A percentile compares a stretch with the other conserved stretches of the same genome.
These are phyloP conservation scores for Penicillium macrosclerotiorum DNA, from an alignment of 495 filamentous ascomycete species.

Conservation along the genomic window DNA sequence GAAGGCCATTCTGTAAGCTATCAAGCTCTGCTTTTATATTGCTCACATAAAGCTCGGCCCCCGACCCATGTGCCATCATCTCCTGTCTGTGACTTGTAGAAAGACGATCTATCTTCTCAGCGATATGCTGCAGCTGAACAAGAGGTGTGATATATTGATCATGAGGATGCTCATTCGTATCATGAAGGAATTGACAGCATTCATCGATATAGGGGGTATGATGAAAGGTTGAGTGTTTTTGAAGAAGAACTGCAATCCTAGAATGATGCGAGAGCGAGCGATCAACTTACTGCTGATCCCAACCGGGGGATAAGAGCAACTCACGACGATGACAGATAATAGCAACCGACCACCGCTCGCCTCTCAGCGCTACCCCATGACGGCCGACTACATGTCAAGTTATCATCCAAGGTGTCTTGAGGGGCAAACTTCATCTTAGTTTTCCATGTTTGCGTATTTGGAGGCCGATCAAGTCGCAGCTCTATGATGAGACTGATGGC, in stretches of 20 bases:
- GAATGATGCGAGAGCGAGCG: background rate
- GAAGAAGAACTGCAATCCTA: slow-evolving; percentile 19
- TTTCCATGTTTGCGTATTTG: slow-evolving; percentile 24
- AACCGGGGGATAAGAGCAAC: background rate
- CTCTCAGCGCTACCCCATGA: slow-evolving; percentile 24
- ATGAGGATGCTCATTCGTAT: slow-evolving; percentile 12
- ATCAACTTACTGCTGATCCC: background rate
- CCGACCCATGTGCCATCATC: slow-evolving; percentile 15
- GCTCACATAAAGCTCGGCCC: slow-evolving; percentile 19
- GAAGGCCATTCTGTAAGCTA: slow-evolving; percentile 12
- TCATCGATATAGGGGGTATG: slow-evolving; percentile 18
- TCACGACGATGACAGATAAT: slow-evolving; percentile 25
- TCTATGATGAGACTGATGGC: slow-evolving; percentile 45
- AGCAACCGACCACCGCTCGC: slow-evolving; percentile 21
- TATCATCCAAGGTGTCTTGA: slow-evolving; percentile 1
- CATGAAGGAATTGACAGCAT: slow-evolving; percentile 15
- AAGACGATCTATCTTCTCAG: slow-evolving; percentile 24
- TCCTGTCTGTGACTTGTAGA: slow-evolving; percentile 11
- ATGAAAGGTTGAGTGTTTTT: slow-evolving; percentile 22
- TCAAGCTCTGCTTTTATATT: slow-evolving; percentile 22
- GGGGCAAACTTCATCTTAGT: slow-evolving; percentile 13
- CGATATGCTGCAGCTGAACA: slow-evolving; percentile 23
- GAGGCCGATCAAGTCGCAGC: slow-evolving; percentile 39
- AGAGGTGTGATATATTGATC: slow-evolving; percentile 21
- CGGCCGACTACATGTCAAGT: slow-evolving; percentile 5